A percentile compares a stretch with the other conserved stretches of the same genome.
phyloP scores from a whole-genome alignment of 768 basidiomycete species.

The Lactifluus volemus region DNA sequence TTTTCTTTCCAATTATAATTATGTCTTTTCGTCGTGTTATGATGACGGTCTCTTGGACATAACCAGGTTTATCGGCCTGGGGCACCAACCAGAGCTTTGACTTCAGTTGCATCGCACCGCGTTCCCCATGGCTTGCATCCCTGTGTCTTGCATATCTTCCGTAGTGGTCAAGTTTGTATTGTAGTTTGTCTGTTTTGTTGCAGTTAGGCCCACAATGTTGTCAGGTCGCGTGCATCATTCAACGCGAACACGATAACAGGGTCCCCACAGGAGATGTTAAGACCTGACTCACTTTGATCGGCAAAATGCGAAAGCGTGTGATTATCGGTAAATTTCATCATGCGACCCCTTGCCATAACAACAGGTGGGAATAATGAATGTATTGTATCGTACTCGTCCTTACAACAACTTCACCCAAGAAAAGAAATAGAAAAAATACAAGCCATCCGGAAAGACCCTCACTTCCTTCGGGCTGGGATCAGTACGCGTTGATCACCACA shows the following conservation, averaged over 20 bases:
- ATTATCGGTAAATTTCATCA: too few species aligned
- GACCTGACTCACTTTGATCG: too few species aligned
- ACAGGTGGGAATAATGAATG: too few species aligned
- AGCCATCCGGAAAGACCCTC: too few species aligned
- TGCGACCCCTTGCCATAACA: too few species aligned
- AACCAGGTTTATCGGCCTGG: constrained; percentile 5
- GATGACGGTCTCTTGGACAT: constrained; percentile 5
- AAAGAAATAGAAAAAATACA: too few species aligned
- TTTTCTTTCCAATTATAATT: constrained; percentile 8
- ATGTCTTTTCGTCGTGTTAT: constrained; percentile 11
- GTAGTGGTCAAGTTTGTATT: constrained; percentile 16
- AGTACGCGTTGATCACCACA: too few species aligned
- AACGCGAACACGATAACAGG: background rate
- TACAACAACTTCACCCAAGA: too few species aligned
- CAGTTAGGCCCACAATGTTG: background rate
- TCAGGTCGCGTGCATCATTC: background rate
- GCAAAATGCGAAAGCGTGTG: too few species aligned
- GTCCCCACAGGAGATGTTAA: too few species aligned
- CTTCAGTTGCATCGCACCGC: background rate
- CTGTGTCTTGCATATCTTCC: constrained; percentile 16
- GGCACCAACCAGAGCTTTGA: background rate
- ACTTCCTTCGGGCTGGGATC: too few species aligned
- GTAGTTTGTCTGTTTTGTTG: constrained; percentile 9
- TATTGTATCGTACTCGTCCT: too few species aligned
- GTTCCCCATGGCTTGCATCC: constrained; percentile 2